Conservation (phyloP, 139 green algal genomes). For the Pedinophyceae sp. region DNA sequence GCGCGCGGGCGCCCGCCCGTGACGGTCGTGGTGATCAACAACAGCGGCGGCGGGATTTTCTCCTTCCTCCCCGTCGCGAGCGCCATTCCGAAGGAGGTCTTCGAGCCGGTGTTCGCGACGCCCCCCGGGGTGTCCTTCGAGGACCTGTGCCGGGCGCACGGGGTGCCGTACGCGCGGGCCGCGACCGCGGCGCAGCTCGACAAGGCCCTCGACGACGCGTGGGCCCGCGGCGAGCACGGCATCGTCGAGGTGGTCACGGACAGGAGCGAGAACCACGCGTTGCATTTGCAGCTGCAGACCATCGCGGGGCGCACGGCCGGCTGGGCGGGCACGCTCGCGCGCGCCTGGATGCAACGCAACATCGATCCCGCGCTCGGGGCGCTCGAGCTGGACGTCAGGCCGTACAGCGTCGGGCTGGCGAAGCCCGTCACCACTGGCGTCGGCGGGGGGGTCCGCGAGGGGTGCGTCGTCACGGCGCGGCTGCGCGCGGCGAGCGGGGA, state of each 20-base stretch:
- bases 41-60: conserved; percentile 91
- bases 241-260: conserved; percentile 71
- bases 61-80: conserved; percentile 78
- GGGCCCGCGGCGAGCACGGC: conserved; percentile 56
- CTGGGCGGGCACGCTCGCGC: neutral
- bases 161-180: conserved; percentile 8
- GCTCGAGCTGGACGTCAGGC: too few relatives aligned
- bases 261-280: conserved; percentile 41
- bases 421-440: neutral
- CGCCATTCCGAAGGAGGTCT: conserved; percentile 38
- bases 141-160: conserved; percentile 19
- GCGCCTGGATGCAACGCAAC: too few relatives aligned
- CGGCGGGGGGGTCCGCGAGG: neutral
- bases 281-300: neutral
- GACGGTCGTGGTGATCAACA: conserved; percentile 91
- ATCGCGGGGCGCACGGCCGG: conserved; percentile 4
- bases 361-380: too few relatives aligned
- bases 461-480: neutral
- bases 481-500: too few relatives aligned
- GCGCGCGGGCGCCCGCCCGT: conserved; percentile 48
- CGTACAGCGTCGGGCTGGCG: neutral
- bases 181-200: conserved; percentile 25
- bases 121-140: conserved; percentile 33
- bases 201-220: conserved; percentile 48
- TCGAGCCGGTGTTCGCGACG: conserved; percentile 77